Evolutionary conservation across 2,329 filamentous ascomycete genomes (phyloP).

Genomic region (Colletotrichum sp.): DNA sequence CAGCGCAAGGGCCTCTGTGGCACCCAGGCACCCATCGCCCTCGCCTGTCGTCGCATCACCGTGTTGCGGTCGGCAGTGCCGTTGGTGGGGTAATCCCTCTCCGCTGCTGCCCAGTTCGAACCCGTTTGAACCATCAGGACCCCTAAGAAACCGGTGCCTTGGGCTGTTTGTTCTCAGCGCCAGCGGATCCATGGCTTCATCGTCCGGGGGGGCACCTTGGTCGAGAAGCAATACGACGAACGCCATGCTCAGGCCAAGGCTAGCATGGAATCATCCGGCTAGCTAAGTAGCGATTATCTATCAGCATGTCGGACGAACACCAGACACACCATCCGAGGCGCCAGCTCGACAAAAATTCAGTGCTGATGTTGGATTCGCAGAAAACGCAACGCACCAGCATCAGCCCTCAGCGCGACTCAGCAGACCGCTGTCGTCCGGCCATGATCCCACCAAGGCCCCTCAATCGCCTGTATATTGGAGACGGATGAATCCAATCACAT

Average conservation of each 20-base stretch:
- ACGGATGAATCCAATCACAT: neutral
- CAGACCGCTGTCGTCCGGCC: neutral
- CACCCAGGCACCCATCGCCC: neutral
- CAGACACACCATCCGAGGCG: neutral
- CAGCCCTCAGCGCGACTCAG: slow-evolving; percentile 4
- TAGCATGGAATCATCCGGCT: neutral
- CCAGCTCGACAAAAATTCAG: neutral
- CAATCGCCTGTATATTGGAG: neutral
- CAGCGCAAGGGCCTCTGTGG: neutral
- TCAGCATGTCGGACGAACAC: neutral
- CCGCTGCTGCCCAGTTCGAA: neutral
- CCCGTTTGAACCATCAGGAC: neutral
- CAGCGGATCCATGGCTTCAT: neutral
- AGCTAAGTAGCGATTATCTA: neutral
- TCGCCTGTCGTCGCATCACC: neutral
- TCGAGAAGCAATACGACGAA: neutral
- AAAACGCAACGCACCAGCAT: neutral
- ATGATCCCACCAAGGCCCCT: slow-evolving; percentile 12
- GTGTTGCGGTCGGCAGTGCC: slow-evolving; percentile 9
- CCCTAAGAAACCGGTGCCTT: neutral
- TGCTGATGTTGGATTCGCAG: neutral
- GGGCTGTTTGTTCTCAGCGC: neutral
- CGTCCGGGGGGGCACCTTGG: neutral
- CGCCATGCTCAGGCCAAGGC: neutral
- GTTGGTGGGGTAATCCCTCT: slow-evolving; percentile 5